phyloP scores from a whole-genome alignment of 2,329 filamentous ascomycete species.

The Epichloe scottii region DNA sequence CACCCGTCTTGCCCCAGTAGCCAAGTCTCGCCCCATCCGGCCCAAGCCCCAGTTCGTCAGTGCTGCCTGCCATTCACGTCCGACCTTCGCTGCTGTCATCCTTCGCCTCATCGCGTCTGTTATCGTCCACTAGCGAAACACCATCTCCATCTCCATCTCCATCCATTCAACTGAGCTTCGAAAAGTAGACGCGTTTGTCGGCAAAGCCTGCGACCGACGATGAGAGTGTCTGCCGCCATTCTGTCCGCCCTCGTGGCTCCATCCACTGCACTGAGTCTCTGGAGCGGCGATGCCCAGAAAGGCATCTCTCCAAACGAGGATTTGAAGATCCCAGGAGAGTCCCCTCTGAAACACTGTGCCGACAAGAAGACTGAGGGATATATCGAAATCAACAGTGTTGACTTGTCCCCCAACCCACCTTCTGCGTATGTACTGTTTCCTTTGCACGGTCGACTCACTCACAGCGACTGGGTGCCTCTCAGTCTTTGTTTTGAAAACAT shows the following conservation, averaged over 20 bases:
- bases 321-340: slow-evolving; percentile 66
- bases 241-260: slow-evolving; percentile 33
- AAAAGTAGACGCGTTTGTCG: neutral
- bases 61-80: neutral
- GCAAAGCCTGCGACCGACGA: slow-evolving; percentile 6
- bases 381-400: slow-evolving; percentile 64
- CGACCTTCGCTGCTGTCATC: slow-evolving; percentile 2
- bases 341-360: slow-evolving; percentile 69
- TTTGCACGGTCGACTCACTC: neutral
- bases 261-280: slow-evolving; percentile 31
- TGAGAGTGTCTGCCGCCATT: slow-evolving; percentile 30
- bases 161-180: neutral
- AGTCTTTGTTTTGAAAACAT: neutral
- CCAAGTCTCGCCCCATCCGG: slow-evolving; percentile 10
- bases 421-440: slow-evolving; percentile 44
- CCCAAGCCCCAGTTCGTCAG: neutral
- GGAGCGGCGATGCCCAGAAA: slow-evolving; percentile 19
- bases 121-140: neutral
- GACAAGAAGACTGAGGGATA: slow-evolving; percentile 56
- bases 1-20: slow-evolving; percentile 8
- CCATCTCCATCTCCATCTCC: neutral
- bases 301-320: slow-evolving; percentile 33
- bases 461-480: neutral
- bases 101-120: neutral
- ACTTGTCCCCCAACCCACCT: slow-evolving; percentile 78